phyloP scores from a whole-genome alignment of 140 eudicot species.

The Senecio squalidus region DNA sequence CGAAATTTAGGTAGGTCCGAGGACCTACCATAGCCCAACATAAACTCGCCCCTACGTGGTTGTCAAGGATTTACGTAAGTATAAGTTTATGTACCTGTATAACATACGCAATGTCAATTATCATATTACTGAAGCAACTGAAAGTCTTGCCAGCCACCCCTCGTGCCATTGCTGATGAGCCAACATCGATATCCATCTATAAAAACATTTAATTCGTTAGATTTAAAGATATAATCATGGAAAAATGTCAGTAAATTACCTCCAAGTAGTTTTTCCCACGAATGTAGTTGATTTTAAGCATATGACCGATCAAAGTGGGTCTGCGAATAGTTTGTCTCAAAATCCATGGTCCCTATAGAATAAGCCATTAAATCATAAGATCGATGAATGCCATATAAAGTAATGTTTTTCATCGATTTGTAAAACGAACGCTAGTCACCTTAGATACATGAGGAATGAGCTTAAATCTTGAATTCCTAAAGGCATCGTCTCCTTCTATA shows the following conservation, averaged over 20 bases:
- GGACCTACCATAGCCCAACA: too few relatives aligned
- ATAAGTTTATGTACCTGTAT: slow-evolving; percentile 47
- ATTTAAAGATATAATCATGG: not conserved
- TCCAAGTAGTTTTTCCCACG: slow-evolving; percentile 66
- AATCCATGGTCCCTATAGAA: slow-evolving; percentile 83
- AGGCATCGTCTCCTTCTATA: slow-evolving; percentile 66
- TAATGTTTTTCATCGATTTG: not conserved
- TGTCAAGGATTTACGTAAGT: too few relatives aligned
- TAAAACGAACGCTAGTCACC: slow-evolving; percentile 28
- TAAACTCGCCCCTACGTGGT: too few relatives aligned
- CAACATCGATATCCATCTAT: slow-evolving; percentile 71
- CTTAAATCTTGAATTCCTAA: slow-evolving; percentile 72
- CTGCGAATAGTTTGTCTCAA: slow-evolving; percentile 59
- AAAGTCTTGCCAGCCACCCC: slow-evolving; percentile 56
- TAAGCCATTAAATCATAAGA: not conserved
- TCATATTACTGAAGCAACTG: slow-evolving; percentile 57
- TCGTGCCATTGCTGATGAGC: slow-evolving; percentile 71
- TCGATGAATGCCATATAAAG: not conserved
- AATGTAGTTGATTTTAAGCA: slow-evolving; percentile 47
- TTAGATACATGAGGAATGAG: slow-evolving; percentile 58
- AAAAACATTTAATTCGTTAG: too few relatives aligned
- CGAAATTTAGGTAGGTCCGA: too few relatives aligned
- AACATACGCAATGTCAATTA: slow-evolving; percentile 50
- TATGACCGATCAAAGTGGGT: slow-evolving; percentile 57
- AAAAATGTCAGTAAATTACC: slow-evolving; percentile 63